phyloP scores from a whole-genome alignment of 805 yeast species.

The Spathaspora arborariae region DNA sequence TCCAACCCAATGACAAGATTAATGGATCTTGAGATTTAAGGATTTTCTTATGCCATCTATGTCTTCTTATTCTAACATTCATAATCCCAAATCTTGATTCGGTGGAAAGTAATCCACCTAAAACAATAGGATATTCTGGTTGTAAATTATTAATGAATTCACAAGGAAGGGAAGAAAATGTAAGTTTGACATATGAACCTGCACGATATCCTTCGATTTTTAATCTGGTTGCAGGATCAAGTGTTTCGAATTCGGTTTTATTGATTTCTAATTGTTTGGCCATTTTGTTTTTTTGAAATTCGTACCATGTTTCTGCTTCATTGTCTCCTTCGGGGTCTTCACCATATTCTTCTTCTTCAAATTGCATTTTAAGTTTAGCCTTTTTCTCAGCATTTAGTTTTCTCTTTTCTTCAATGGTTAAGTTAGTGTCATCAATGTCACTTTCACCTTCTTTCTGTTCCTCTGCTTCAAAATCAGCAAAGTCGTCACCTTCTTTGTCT shows the following conservation, averaged over 20 bases:
- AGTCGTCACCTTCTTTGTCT: slow-evolving; percentile 37
- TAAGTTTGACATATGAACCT: slow-evolving; percentile 89
- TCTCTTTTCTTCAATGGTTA: slow-evolving; percentile 72
- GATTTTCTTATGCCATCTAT: slow-evolving; percentile 97
- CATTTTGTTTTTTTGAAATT: slow-evolving; percentile 93
- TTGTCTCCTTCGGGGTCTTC: slow-evolving; percentile 65
- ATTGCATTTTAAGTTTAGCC: slow-evolving; percentile 82
- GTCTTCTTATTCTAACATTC: slow-evolving; percentile 93
- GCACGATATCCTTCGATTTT: slow-evolving; percentile 89
- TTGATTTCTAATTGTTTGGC: slow-evolving; percentile 94
- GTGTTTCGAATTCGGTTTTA: slow-evolving; percentile 66
- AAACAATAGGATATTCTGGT: slow-evolving; percentile 77
- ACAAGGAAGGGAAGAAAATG: slow-evolving; percentile 78
- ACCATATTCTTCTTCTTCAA: slow-evolving; percentile 73
- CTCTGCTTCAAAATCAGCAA: slow-evolving; percentile 54
- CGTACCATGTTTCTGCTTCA: slow-evolving; percentile 96
- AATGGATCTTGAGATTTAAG: slow-evolving; percentile 94
- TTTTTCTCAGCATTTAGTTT: slow-evolving; percentile 82
- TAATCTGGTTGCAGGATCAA: slow-evolving; percentile 74
- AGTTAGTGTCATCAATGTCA: slow-evolving; percentile 36
- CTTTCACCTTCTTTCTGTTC: slow-evolving; percentile 37
- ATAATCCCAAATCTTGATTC: slow-evolving; percentile 91
- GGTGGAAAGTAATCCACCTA: slow-evolving; percentile 88
- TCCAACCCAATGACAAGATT: slow-evolving; percentile 93
- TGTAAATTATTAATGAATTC: slow-evolving; percentile 86